phyloP scores from a whole-genome alignment of 129 eudicot species.

The Scalesia atractyloides region DNA sequence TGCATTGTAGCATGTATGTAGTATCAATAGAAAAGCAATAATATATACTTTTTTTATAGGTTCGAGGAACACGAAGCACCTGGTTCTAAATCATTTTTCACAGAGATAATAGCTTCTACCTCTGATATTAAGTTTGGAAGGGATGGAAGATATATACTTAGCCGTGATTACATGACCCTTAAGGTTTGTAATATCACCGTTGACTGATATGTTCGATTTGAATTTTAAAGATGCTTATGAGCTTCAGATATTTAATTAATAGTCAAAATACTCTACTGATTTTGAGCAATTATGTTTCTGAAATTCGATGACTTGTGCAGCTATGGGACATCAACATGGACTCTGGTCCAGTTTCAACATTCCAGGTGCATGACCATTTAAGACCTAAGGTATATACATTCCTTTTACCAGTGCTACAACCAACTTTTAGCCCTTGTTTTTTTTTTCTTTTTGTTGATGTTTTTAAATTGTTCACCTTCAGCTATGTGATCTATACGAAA shows the following conservation, averaged over 20 bases:
- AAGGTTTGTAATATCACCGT: conserved; percentile 56
- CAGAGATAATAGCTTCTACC: conserved; percentile 96
- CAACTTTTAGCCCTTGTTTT: conserved; percentile 1
- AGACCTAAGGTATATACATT: conserved; percentile 77
- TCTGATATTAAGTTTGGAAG: conserved; percentile 95
- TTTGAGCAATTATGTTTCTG: conserved; percentile 11
- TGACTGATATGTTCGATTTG: background rate
- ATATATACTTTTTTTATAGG: conserved; percentile 41
- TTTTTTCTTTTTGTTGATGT: conserved; percentile 15
- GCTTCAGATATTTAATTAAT: conserved; percentile 11
- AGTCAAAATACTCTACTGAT: conserved; percentile 1
- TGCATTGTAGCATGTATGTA: background rate
- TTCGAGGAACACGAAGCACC: conserved; percentile 98
- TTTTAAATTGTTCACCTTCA: conserved; percentile 37
- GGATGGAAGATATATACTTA: conserved; percentile 88
- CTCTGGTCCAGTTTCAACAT: conserved; percentile 93
- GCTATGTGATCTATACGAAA: conserved; percentile 94
- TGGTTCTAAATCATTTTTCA: conserved; percentile 96
- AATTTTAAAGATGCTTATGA: conserved; percentile 2
- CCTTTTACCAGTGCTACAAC: background rate
- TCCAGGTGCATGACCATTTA: conserved; percentile 90
- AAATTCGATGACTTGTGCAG: conserved; percentile 46
- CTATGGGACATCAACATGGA: conserved; percentile 98
- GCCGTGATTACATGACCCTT: conserved; percentile 99
- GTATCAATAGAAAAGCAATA: conserved; percentile 3